Base-by-base conservation (phyloP, 371 early-diverging fungal genomes). In the Rhizomucor miehei region DNA sequence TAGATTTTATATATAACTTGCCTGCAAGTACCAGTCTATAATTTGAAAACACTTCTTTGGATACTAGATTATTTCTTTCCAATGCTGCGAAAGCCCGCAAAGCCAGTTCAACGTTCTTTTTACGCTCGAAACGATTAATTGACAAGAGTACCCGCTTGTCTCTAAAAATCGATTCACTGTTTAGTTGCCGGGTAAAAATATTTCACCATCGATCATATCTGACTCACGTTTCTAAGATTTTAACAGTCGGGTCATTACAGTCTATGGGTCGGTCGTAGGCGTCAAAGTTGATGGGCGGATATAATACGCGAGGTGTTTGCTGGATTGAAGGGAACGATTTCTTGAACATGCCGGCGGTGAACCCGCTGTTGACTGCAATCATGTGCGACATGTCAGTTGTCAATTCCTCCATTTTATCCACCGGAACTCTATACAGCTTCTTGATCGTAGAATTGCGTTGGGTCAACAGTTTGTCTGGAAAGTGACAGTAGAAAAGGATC, bases 401-500 rank as follows among this genome's bases (percentile, higher is more conserved):
- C 43, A 72, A 54, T 63, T 92, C 94, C 68, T 98, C 98, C 1
- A 93, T 52, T 13, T 61, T 64, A 67, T 98, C 97, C 48, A 97
- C 77, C 0, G 91, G 92, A 0, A 75, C 37, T 12, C 98, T 82
- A 60, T 97, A 98, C 0, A 93, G 24, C 23, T 65, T 65, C 63
- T 90, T 89, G n/a, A 88, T 44, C 19, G 73, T 23, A 3, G 86
- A 78, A 23, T 81, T 77, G 3, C 89, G 83, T 43, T 70, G 68
- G 13, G 92, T 81, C 48, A 92, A 69, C 16, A 94, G 77, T 62
- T 90, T 87, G 62, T 98, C 98, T 0, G 98, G 98, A 64, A 92
- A 95, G 59, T 98, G 98, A 66, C 98, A 95, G 65, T 98, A 98
- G 71, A 97, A 98, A 25, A 97, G 68, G 9, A 96, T 80, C 75